Conservation (phyloP, 805 yeast species). For the Nakazawaea anatomiae region DNA sequence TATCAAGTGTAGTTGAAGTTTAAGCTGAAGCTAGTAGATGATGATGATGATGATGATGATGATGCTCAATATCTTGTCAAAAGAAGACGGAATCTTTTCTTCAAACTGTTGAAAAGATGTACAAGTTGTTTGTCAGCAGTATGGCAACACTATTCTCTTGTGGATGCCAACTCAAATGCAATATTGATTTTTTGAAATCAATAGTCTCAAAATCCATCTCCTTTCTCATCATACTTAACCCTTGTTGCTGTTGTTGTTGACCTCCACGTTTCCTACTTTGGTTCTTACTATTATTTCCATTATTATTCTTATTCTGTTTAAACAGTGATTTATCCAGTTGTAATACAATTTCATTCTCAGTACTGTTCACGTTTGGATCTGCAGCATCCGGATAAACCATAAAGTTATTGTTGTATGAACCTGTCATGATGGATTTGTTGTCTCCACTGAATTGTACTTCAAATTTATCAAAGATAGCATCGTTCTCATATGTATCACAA, state of each 20-base stretch:
- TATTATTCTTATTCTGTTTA: conserved; percentile 55
- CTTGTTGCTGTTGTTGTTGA: conserved; percentile 17
- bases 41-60: too few relatives aligned
- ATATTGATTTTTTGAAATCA: conserved; percentile 90
- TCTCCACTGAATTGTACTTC: conserved; percentile 96
- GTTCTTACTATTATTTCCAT: conserved; percentile 29
- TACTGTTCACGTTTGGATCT: conserved; percentile 23
- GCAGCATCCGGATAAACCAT: conserved; percentile 91
- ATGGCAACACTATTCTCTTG: conserved; percentile 93
- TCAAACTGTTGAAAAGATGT: conserved; percentile 66
- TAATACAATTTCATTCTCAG: conserved; percentile 64
- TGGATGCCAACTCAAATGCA: conserved; percentile 99
- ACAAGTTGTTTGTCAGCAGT: conserved; percentile 95
- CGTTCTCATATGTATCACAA: conserved; percentile 97
- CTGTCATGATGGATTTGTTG: conserved; percentile 88
- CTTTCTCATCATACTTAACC: conserved; percentile 41
- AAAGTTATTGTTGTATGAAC: conserved; percentile 94
- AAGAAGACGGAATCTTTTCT: background rate
- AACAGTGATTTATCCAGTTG: conserved; percentile 98
- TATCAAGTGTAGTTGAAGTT: too few relatives aligned
- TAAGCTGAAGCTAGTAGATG: too few relatives aligned
- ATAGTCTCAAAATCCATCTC: conserved; percentile 70
- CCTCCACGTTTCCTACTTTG: conserved; percentile 34
- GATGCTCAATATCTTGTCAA: too few relatives aligned
- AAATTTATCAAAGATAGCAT: conserved; percentile 96